These are phyloP conservation scores for Cymbidium sinense DNA, from an alignment of 106 monocot genomes.

Conservation along the genomic window DNA sequence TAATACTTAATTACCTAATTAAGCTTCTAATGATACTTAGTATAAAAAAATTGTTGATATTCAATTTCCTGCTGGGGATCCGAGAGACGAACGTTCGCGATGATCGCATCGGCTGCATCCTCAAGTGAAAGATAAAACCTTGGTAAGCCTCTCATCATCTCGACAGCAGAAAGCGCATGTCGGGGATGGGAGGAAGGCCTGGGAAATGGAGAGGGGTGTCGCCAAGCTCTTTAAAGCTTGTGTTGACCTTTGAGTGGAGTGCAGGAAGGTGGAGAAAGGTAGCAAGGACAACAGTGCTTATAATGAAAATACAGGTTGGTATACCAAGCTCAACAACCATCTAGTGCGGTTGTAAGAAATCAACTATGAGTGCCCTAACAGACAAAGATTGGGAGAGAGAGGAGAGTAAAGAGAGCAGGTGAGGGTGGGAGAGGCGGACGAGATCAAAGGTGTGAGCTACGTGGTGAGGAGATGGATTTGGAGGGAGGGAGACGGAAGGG, in stretches of 20 bases:
- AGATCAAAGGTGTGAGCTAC: slow-evolving; percentile 12
- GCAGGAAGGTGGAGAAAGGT: slow-evolving; percentile 13
- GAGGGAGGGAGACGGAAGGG: background rate
- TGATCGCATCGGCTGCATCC: slow-evolving; percentile 20
- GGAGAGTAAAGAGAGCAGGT: slow-evolving; percentile 5
- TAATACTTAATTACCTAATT: no score
- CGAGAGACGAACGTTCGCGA: slow-evolving; percentile 25
- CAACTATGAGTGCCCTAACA: slow-evolving; percentile 10
- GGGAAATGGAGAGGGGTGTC: background rate
- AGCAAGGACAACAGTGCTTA: background rate
- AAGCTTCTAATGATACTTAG: no score
- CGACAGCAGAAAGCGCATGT: slow-evolving; percentile 19
- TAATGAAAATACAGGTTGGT: slow-evolving; percentile 13
- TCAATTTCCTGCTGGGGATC: slow-evolving; percentile 20
- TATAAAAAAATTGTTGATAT: no score
- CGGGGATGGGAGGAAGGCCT: slow-evolving; percentile 32
- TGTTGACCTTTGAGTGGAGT: background rate
- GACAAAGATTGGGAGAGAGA: background rate
- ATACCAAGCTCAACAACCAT: slow-evolving; percentile 8
- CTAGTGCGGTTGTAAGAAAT: slow-evolving; percentile 10
- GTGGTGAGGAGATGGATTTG: slow-evolving; percentile 1
- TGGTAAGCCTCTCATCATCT: slow-evolving; percentile 3
- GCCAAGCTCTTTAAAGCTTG: slow-evolving; percentile 20
- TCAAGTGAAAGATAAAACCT: slow-evolving; percentile 1
- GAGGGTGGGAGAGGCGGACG: slow-evolving; percentile 12